Percentiles rank a stretch among this genome's conserved stretches.
These are phyloP conservation scores for Skeletonema tropicum DNA, from an alignment of 108 stramenopile species.

Conservation along the genomic window DNA sequence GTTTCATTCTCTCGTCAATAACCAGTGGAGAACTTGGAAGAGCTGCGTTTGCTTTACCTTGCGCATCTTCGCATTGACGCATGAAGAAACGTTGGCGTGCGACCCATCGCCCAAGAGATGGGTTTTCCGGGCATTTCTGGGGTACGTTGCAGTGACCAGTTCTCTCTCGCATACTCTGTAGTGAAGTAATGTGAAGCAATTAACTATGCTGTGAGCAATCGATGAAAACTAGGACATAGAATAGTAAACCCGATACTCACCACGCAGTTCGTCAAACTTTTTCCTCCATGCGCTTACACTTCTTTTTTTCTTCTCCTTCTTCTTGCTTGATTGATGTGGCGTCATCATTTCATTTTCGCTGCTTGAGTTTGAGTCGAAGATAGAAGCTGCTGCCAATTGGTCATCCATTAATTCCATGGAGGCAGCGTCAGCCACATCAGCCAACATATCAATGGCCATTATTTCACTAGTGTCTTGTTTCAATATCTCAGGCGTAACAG, in stretches of 20 bases:
- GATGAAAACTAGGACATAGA: background rate
- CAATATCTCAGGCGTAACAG: background rate
- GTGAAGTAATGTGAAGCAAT: background rate
- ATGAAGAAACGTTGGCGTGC: conserved; percentile 30
- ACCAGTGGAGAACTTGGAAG: background rate
- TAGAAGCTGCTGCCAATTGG: background rate
- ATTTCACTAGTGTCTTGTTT: background rate
- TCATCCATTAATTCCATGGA: background rate
- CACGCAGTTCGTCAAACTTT: background rate
- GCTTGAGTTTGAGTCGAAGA: background rate
- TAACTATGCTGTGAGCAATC: no score
- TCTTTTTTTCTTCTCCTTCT: background rate
- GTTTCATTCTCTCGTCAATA: conserved; percentile 4
- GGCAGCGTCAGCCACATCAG: background rate
- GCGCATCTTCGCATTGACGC: conserved; percentile 14
- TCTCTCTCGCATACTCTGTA: conserved; percentile 10
- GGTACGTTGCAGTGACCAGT: conserved; percentile 56
- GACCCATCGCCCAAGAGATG: conserved; percentile 49
- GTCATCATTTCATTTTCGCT: background rate
- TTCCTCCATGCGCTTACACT: background rate
- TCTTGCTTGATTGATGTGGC: no score
- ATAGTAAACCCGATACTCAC: background rate
- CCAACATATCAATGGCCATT: background rate
- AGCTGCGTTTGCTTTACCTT: background rate
- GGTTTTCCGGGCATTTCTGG: conserved; percentile 40